A percentile compares a stretch with the other conserved stretches of the same genome.
Evolutionary conservation across 805 yeast species (phyloP).

Genomic region (Yamadazyma nakazawae): DNA sequence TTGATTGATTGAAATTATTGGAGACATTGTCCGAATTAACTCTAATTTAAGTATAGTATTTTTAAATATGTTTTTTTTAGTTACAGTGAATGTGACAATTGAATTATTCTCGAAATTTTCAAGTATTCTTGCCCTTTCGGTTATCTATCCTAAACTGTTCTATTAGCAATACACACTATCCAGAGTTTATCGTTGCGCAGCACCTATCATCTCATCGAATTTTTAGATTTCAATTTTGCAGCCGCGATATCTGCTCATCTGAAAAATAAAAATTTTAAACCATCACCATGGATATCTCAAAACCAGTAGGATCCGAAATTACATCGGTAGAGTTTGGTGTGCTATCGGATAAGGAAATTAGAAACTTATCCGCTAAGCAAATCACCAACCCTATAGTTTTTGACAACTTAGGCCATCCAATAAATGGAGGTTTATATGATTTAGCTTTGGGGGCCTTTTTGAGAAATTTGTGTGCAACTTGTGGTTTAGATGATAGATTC

Average conservation of each 20-base stretch:
- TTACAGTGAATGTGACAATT: no score
- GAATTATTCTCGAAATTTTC: no score
- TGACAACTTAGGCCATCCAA: slow-evolving; percentile 94
- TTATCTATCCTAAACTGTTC: no score
- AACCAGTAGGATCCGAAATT: slow-evolving; percentile 94
- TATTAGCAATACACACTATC: no score
- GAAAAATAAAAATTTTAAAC: slow-evolving; percentile 8
- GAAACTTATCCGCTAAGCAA: slow-evolving; percentile 88
- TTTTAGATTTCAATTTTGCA: neutral
- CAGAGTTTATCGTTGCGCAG: no score
- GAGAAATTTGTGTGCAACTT: slow-evolving; percentile 85
- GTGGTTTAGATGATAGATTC: slow-evolving; percentile 89
- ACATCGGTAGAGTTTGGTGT: slow-evolving; percentile 89
- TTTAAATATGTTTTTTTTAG: no score
- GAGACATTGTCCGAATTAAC: no score
- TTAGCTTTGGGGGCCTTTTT: slow-evolving; percentile 93
- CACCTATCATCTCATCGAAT: neutral
- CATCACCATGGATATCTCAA: slow-evolving; percentile 81
- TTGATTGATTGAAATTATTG: neutral
- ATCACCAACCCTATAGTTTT: slow-evolving; percentile 94
- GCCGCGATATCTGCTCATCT: slow-evolving; percentile 7
- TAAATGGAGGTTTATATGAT: slow-evolving; percentile 90
- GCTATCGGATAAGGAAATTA: slow-evolving; percentile 75
- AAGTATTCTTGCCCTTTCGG: no score
- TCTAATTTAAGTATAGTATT: no score